A percentile compares a stretch with the other conserved stretches of the same genome.
These are phyloP conservation scores for Pleurotus salmoneostramineus DNA, from an alignment of 768 basidiomycete species.

Conservation along the genomic window DNA sequence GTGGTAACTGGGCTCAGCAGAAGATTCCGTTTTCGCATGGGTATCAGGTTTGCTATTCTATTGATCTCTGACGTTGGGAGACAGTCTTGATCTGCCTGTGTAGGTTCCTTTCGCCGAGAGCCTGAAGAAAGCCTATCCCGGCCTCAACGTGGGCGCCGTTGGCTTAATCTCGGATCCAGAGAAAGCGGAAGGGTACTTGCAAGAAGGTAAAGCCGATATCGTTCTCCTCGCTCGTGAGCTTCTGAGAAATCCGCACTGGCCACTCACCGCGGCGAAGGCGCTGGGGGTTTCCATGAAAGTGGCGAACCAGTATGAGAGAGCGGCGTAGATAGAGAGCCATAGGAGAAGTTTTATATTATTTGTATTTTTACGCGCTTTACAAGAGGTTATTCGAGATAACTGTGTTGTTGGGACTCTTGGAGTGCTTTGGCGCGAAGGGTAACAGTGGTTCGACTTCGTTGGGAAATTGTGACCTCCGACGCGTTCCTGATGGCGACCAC, in stretches of 20 bases:
- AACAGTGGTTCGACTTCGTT: no score
- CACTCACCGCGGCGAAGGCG: constrained; percentile 54
- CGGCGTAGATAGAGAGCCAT: constrained; percentile 27
- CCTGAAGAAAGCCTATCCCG: constrained; percentile 57
- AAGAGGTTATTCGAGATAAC: no score
- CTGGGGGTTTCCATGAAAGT: constrained; percentile 64
- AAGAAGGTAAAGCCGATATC: constrained; percentile 64
- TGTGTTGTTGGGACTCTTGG: no score
- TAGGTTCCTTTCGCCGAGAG: constrained; percentile 68
- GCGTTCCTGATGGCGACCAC: no score
- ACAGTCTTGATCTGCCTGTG: background rate
- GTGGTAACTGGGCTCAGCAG: constrained; percentile 61
- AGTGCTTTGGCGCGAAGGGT: no score
- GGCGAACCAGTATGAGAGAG: constrained; percentile 70
- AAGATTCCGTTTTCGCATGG: constrained; percentile 53
- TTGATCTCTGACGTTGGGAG: background rate
- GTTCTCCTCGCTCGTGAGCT: constrained; percentile 66
- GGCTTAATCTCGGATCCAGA: constrained; percentile 67
- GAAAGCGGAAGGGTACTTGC: constrained; percentile 53
- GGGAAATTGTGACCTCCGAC: no score
- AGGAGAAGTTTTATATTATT: background rate
- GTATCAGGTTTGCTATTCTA: constrained; percentile 48
- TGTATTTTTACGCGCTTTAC: background rate
- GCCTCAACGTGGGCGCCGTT: constrained; percentile 56
- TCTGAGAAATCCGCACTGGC: constrained; percentile 64